Evolutionary conservation across 2,329 filamentous ascomycete genomes (phyloP), one percentile per base, ranked within the genome.

Genomic region (Spiromastix sp.): DNA sequence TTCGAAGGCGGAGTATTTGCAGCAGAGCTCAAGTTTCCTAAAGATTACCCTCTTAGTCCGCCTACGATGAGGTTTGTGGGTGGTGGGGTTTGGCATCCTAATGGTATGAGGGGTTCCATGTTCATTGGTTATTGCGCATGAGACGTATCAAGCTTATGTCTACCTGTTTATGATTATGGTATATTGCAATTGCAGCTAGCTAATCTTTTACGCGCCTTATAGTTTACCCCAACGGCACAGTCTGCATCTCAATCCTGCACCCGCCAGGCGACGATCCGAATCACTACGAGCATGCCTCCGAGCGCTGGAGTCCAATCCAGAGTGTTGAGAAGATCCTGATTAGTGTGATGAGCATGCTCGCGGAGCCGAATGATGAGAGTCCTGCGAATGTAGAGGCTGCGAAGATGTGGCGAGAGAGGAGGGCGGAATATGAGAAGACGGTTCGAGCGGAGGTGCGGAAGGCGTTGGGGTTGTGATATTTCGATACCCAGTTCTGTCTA

Each of bases 241-340:
- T 98, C 38, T 98, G 91, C 70, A 96, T 98, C 59, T 93, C 84
- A 27, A 98, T 98, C 63, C 71, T 98, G 26, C 91, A 98, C 60
- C 84, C 89, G 9, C 89, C 91, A 3, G 87, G 85, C 62, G 87
- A 95, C 52, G 91, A 98, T 56, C 78, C 84, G 54, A 91, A 83
- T 60, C 89, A 89, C 37, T 98, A 98, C 66, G 91, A 98, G 61
- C 74, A 74, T 17, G 87, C 86, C 11, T 72, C 77, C 19, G 91
- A 98, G 70, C 77, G 91, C 40, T 98, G 91, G 91, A 83, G 74
- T 40, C 91, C 91, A 17, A 89, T 96, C 3, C 91, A 96, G 61
- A 87, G 82, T 9, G 87, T 89, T 34, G 89, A 95, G 69, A 93
- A 86, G 19, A 96, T 98, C 43, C 67, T 98, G 31, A 64, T 98